Percentiles rank a stretch among this genome's conserved stretches.
Conservation (phyloP, 1,284 basidiomycete species). For the Lignosus rhinocerotis region DNA sequence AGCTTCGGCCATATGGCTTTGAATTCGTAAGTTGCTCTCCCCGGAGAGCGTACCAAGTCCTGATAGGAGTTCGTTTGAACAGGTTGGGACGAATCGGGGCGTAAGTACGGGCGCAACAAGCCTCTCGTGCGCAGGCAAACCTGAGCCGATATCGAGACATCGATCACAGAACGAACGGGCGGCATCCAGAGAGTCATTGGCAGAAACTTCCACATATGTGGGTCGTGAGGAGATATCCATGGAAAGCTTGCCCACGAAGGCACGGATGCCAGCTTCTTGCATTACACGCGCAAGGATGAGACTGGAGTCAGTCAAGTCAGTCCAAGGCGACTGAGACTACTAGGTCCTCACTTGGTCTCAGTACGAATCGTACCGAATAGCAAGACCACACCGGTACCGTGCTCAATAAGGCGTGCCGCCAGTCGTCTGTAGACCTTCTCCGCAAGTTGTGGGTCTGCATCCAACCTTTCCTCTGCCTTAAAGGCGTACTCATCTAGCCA, state of each 20-base stretch:
- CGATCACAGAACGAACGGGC: slow-evolving; percentile 57
- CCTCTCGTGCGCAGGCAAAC: slow-evolving; percentile 44
- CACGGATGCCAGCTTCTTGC: slow-evolving; percentile 70
- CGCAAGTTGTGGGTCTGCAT: slow-evolving; percentile 61
- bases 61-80: slow-evolving; percentile 62
- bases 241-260: slow-evolving; percentile 81
- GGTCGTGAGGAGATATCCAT: slow-evolving; percentile 80
- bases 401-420: slow-evolving; percentile 60
- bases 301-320: slow-evolving; percentile 37
- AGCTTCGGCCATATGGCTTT: slow-evolving; percentile 62
- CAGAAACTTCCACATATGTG: slow-evolving; percentile 67
- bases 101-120: slow-evolving; percentile 76
- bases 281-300: slow-evolving; percentile 74
- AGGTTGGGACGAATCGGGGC: slow-evolving; percentile 82
- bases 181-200: slow-evolving; percentile 48
- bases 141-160: slow-evolving; percentile 44
- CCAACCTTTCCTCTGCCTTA: slow-evolving; percentile 75
- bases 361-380: slow-evolving; percentile 82
- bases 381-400: slow-evolving; percentile 75
- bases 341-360: slow-evolving; percentile 65
- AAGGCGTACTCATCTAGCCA: slow-evolving; percentile 82
- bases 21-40: slow-evolving; percentile 34
- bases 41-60: slow-evolving; percentile 50
- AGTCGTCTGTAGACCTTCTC: slow-evolving; percentile 65
- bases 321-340: not conserved